Conservation (phyloP, 352 stramenopile species). For the Phytophthora rubi region DNA sequence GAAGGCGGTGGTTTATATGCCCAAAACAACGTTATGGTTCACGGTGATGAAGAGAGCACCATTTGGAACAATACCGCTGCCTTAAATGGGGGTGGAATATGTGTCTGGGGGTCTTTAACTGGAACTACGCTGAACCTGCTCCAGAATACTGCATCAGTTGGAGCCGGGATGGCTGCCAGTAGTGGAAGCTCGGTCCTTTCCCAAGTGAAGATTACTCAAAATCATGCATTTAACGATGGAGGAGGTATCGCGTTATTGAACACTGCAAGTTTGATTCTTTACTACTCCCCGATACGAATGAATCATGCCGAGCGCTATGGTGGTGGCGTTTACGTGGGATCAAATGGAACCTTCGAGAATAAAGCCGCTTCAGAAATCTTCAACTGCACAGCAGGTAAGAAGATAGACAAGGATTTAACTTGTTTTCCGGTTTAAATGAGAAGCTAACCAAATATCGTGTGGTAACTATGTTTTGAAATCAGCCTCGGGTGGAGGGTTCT, state of each 20-base stretch:
- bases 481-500: conserved; percentile 46
- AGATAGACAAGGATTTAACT: neutral
- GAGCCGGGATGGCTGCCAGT: conserved; percentile 42
- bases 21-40: conserved; percentile 22
- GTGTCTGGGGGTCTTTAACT: conserved; percentile 12
- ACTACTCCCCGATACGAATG: conserved; percentile 14
- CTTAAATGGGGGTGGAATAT: conserved; percentile 36
- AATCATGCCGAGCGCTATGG: conserved; percentile 46
- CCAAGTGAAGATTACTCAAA: conserved; percentile 27
- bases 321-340: conserved; percentile 50
- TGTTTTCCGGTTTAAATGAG: neutral
- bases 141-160: conserved; percentile 40
- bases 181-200: conserved; percentile 23
- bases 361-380: conserved; percentile 35
- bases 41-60: conserved; percentile 19
- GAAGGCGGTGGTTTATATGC: conserved; percentile 44
- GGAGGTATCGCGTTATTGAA: conserved; percentile 58
- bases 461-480: neutral
- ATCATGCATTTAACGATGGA: conserved; percentile 41
- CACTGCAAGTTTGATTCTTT: conserved; percentile 22
- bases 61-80: conserved; percentile 39
- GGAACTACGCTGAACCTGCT: conserved; percentile 13
- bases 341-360: conserved; percentile 47
- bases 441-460: neutral
- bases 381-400: conserved; percentile 44